Evolutionary conservation across 148 eudicot species (phyloP), one percentile per base, ranked within the genome.

Genomic region (Beta vulgaris): DNA sequence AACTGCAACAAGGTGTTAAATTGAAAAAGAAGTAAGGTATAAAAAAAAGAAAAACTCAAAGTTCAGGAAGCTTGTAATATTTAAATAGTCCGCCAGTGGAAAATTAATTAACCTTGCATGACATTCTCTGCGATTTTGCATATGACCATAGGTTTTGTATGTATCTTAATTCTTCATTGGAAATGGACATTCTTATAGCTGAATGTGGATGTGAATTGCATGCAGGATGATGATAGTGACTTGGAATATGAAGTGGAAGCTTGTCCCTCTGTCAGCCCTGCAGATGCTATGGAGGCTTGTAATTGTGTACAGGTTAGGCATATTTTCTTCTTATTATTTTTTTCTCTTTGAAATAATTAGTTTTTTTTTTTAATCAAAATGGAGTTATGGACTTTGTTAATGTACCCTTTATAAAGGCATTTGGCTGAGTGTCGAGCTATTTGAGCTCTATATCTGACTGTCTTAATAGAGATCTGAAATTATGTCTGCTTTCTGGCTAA

Each of bases 141-240:
- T 35, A 35, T 34, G 12, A 2, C 31, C 44, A 35, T 65, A 39
- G 25, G 44, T 21, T 19, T 18, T 36, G 11, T 35, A 34, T 35
- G 6, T 7, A 18, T 29, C 11, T 32, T 21, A 2, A 3, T 18
- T 63, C 4, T 1, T 65, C 23, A 16, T 11, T 67, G 23, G 40
- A 6, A 12, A 60, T 23, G 26, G 23, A 67, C 32, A 13, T 40
- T 67, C 14, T 40, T 11, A 25, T 67, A 43, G 48, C 53, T 67
- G 19, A 67, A 1, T 39, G 51, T 67, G 49, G 49, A 43, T 67
- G 31, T 16, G 11, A 9, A 26, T 79, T 74, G 49, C 42, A 79
- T 82, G 76, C 83, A 91, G 98, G 97, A 90, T 78, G 93, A 87
- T 82, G 98, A 95, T 44, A 95, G 98, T 87, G 98, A 95, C 81